Conservation (phyloP, 1,139 yeast species). For the Entelexis sorbosivorans region DNA sequence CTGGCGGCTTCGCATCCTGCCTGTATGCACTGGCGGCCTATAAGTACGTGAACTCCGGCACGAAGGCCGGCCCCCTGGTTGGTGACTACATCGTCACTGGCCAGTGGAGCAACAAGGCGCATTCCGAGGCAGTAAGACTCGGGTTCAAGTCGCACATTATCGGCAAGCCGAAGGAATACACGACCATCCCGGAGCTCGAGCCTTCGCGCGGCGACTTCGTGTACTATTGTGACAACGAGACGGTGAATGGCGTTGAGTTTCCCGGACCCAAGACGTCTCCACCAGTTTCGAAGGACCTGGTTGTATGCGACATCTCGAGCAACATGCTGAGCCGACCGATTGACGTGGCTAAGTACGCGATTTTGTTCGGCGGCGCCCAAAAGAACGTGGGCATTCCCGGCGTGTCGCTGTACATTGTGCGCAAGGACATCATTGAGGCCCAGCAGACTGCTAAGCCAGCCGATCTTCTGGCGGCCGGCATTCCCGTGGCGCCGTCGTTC, state of each 20-base stretch:
- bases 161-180: conserved; percentile 56
- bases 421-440: conserved; percentile 57
- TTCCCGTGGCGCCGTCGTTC: conserved; percentile 80
- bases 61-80: conserved; percentile 59
- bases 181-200: conserved; percentile 55
- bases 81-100: conserved; percentile 90
- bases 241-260: conserved; percentile 90
- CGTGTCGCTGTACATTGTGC: conserved; percentile 77
- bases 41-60: conserved; percentile 50
- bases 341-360: conserved; percentile 75
- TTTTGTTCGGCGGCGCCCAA: conserved; percentile 85
- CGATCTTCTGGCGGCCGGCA: conserved; percentile 44
- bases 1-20: conserved; percentile 83
- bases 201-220: conserved; percentile 76
- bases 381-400: conserved; percentile 97
- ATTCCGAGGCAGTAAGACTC: conserved; percentile 73
- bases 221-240: conserved; percentile 90
- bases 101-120: conserved; percentile 80
- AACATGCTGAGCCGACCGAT: conserved; percentile 72
- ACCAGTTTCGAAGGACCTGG: conserved; percentile 28
- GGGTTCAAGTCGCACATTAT: conserved; percentile 68
- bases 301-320: conserved; percentile 90
- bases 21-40: conserved; percentile 75
- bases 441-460: conserved; percentile 46
- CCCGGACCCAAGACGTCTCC: conserved; percentile 37